A percentile compares a stretch with the other conserved stretches of the same genome.
Evolutionary conservation across 176 grass and related monocot genomes (phyloP).

Genomic region (Triticum dicoccoides): DNA sequence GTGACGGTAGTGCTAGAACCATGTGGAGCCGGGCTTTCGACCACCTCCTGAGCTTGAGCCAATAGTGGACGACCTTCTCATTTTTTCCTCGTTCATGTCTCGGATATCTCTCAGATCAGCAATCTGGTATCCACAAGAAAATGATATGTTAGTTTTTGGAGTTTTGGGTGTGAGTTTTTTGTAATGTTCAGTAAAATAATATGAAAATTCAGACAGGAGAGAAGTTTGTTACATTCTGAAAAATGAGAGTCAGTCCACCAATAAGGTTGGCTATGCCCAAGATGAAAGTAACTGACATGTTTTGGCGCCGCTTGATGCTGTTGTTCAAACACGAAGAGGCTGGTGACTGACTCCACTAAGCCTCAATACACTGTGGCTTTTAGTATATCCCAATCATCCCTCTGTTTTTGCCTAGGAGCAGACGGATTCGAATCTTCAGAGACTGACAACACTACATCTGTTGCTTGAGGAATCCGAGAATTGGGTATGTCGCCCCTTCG

Average conservation of each 20-base stretch:
- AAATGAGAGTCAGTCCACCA: constrained; percentile 63
- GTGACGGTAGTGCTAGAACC: constrained; percentile 54
- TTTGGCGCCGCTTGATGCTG: too few species aligned
- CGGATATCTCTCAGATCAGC: constrained; percentile 46
- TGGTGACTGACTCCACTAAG: too few species aligned
- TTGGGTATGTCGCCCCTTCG: too few species aligned
- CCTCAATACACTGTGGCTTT: too few species aligned
- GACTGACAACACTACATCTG: too few species aligned
- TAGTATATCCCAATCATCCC: too few species aligned
- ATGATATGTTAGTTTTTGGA: background rate
- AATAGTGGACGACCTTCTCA: constrained; percentile 47
- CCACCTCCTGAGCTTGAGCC: constrained; percentile 56
- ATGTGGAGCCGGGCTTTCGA: constrained; percentile 51
- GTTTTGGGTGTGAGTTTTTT: background rate
- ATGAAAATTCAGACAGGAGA: background rate
- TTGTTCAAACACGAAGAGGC: too few species aligned
- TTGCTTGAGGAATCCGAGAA: too few species aligned
- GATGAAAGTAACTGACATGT: too few species aligned
- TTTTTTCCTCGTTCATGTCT: constrained; percentile 40
- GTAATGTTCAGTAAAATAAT: background rate
- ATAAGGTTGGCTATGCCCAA: constrained; percentile 59
- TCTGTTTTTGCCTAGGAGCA: too few species aligned
- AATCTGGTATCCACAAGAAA: constrained; percentile 40
- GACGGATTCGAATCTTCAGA: too few species aligned
- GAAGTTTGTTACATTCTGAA: constrained; percentile 59